Conservation (phyloP, 306 rosid species). For the Fragaria vesca region DNA sequence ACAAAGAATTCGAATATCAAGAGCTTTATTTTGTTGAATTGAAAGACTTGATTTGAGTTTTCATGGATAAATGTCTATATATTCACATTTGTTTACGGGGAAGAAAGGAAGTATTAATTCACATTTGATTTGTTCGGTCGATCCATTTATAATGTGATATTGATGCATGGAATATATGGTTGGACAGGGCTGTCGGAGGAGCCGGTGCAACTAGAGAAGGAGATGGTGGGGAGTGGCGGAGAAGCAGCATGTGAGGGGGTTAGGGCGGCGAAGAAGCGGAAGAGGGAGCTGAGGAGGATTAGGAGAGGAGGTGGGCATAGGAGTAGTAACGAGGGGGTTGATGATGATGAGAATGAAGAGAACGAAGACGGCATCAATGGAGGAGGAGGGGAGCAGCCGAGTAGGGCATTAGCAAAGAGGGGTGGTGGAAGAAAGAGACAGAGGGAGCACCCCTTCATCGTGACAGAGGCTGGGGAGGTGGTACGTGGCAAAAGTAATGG, state of each 20-base stretch:
- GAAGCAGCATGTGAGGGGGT: conserved; percentile 57
- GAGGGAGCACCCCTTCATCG: conserved; percentile 92
- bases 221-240: conserved; percentile 72
- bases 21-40: no score
- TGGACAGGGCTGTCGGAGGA: conserved; percentile 83
- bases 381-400: neutral
- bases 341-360: conserved; percentile 35
- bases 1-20: no score
- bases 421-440: conserved; percentile 47
- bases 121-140: neutral
- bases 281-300: conserved; percentile 37
- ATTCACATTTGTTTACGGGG: neutral
- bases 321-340: conserved; percentile 23
- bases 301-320: conserved; percentile 27
- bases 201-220: conserved; percentile 78
- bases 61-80: no score
- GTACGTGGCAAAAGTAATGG: conserved; percentile 99
- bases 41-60: no score
- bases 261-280: conserved; percentile 35
- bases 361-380: neutral
- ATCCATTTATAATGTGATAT: neutral
- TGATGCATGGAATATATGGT: neutral
- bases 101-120: neutral
- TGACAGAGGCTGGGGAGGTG: conserved; percentile 96
- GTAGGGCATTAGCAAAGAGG: neutral